Evolutionary conservation across 1,139 yeast genomes (phyloP).

Genomic region (Nakaseomyces sp.): DNA sequence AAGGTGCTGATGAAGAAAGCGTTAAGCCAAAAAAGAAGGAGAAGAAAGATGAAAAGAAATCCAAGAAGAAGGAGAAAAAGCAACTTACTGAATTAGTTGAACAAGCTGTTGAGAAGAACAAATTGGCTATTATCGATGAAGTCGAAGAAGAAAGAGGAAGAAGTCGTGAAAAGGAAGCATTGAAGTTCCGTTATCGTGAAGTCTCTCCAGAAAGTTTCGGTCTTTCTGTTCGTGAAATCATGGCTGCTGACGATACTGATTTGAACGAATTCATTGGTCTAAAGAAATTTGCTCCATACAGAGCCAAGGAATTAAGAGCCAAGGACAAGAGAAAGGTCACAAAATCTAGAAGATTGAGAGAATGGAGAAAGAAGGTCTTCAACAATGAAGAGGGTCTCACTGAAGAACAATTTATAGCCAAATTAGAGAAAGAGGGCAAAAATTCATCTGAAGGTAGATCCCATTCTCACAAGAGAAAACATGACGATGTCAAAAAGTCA

Average conservation of each 20-base stretch:
- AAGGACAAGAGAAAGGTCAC: conserved; percentile 80
- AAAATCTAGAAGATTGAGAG: conserved; percentile 71
- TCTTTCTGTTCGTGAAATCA: conserved; percentile 73
- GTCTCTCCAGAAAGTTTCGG: conserved; percentile 95
- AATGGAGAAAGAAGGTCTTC: conserved; percentile 85
- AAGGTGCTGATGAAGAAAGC: conserved; percentile 10
- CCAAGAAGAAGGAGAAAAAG: conserved; percentile 55
- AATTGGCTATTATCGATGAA: conserved; percentile 43
- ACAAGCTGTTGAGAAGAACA: conserved; percentile 54
- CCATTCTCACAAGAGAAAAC: conserved; percentile 4
- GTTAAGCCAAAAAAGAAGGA: conserved; percentile 37
- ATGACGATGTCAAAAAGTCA: conserved; percentile 1
- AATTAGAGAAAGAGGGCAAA: conserved; percentile 2
- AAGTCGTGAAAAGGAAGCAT: conserved; percentile 35
- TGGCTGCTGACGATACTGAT: conserved; percentile 80
- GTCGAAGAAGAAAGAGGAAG: conserved; percentile 51
- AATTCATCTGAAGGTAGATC: background rate
- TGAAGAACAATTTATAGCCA: conserved; percentile 3
- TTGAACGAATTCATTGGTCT: conserved; percentile 78
- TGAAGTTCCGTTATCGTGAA: conserved; percentile 76
- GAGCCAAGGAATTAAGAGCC: conserved; percentile 61
- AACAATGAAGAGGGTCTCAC: conserved; percentile 52
- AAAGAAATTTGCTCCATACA: conserved; percentile 88
- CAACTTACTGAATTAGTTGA: conserved; percentile 60
- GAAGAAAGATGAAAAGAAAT: conserved; percentile 52